These are phyloP conservation scores for Clonostachys rhizophaga DNA, from an alignment of 2,329 filamentous ascomycete species.

Conservation along the genomic window DNA sequence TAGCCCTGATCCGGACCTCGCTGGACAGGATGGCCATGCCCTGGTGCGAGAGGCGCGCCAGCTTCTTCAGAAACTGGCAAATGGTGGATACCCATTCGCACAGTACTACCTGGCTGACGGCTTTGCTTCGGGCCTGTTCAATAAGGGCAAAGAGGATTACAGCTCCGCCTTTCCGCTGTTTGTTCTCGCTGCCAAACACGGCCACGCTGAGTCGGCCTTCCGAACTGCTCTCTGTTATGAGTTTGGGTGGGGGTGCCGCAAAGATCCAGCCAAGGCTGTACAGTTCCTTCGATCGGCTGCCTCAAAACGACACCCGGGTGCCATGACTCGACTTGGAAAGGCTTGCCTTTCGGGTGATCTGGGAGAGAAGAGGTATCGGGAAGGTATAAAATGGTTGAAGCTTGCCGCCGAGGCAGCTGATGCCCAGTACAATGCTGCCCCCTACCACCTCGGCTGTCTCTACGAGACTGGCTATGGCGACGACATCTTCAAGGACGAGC, in stretches of 20 bases:
- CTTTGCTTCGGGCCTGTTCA: constrained; percentile 90
- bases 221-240: constrained; percentile 93
- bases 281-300: constrained; percentile 90
- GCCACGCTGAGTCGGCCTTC: constrained; percentile 93
- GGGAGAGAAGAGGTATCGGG: constrained; percentile 79
- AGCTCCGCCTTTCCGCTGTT: constrained; percentile 91
- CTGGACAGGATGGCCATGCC: constrained; percentile 54
- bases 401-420: constrained; percentile 87
- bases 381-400: constrained; percentile 96
- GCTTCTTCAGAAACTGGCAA: constrained; percentile 81
- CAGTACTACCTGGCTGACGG: constrained; percentile 97
- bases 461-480: constrained; percentile 94
- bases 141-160: constrained; percentile 88
- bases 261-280: constrained; percentile 85
- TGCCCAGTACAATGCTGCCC: constrained; percentile 84
- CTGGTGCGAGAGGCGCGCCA: constrained; percentile 82
- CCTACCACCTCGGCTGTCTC: constrained; percentile 82
- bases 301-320: constrained; percentile 90
- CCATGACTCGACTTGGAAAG: constrained; percentile 86
- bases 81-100: constrained; percentile 89
- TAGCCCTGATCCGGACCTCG: constrained; percentile 37
- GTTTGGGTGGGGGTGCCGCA: constrained; percentile 93
- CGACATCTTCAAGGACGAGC: constrained; percentile 86
- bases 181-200: constrained; percentile 89
- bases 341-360: constrained; percentile 88